Evolutionary conservation across 2,329 filamentous ascomycete genomes (phyloP).

Genomic region (Scedosporium dehoogii): DNA sequence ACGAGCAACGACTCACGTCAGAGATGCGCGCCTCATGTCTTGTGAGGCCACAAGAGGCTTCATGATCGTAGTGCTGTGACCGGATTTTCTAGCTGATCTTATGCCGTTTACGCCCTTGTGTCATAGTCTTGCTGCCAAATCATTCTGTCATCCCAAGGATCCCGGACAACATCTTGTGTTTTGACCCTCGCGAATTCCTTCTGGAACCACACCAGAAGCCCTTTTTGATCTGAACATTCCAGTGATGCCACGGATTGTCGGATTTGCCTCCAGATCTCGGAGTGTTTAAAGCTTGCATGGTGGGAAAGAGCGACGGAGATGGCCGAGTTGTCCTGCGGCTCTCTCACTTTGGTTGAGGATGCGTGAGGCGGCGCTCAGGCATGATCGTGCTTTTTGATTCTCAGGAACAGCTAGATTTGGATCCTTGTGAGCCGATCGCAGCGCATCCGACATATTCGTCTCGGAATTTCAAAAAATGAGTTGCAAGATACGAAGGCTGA

Average conservation of each 20-base stretch:
- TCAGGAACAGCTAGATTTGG: background rate
- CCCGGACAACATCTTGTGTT: background rate
- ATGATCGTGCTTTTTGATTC: background rate
- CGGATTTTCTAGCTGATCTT: conserved; percentile 8
- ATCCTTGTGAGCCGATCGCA: background rate
- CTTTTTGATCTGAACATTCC: background rate
- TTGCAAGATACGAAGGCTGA: background rate
- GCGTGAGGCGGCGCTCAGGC: background rate
- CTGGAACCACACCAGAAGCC: background rate
- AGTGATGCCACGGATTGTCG: background rate
- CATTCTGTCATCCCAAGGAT: conserved; percentile 6
- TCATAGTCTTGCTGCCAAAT: background rate
- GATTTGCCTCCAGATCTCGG: background rate
- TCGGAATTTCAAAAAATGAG: background rate
- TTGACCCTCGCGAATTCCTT: background rate
- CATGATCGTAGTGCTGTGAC: conserved; percentile 7
- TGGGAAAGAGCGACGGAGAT: background rate
- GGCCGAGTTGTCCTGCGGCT: background rate
- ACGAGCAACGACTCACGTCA: conserved; percentile 6
- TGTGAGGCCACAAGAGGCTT: background rate
- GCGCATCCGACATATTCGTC: background rate
- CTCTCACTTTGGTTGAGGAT: too few species aligned
- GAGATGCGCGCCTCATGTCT: conserved; percentile 3
- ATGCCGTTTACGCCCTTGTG: conserved; percentile 4
- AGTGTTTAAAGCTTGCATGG: background rate